Conservation (phyloP, 2,329 filamentous ascomycete genomes). For the Pseudocercospora fijiensis region DNA sequence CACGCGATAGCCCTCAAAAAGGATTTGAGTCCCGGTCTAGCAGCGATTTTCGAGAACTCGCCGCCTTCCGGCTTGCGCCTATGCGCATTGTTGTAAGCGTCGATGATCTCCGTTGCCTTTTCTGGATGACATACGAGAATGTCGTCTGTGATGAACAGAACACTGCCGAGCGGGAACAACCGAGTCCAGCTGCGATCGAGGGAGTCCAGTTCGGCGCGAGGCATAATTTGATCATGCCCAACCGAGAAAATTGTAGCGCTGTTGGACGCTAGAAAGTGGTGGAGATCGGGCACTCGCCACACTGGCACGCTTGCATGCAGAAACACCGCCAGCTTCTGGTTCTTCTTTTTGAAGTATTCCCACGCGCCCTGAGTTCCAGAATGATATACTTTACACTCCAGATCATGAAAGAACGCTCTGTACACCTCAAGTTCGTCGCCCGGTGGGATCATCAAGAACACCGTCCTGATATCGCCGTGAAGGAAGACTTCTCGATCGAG, state of each 20-base stretch:
- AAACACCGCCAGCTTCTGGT: conserved; percentile 24
- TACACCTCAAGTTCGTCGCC: conserved; percentile 28
- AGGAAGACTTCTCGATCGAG: conserved; percentile 16
- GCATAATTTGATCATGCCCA: conserved; percentile 20
- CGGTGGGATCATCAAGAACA: conserved; percentile 34
- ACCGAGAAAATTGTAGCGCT: conserved; percentile 39
- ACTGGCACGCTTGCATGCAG: conserved; percentile 39
- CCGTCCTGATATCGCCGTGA: conserved; percentile 6
- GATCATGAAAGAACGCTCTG: conserved; percentile 21
- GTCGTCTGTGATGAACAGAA: conserved; percentile 47
- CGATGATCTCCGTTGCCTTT: conserved; percentile 40
- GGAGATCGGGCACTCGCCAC: conserved; percentile 37
- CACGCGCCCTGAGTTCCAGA: conserved; percentile 30
- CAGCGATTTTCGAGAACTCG: conserved; percentile 29
- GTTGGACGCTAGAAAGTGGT: conserved; percentile 34
- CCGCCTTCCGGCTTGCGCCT: conserved; percentile 30
- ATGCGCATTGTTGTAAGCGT: conserved; percentile 38
- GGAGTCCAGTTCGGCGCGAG: conserved; percentile 10
- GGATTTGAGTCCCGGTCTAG: conserved; percentile 32
- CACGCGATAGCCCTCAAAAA: conserved; percentile 27
- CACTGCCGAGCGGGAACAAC: conserved; percentile 42
- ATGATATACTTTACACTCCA: conserved; percentile 28
- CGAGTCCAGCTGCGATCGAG: conserved; percentile 25
- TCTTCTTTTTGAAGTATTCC: conserved; percentile 29
- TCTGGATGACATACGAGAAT: conserved; percentile 43